Evolutionary conservation across 345 rosid genomes (phyloP).

Genomic region (Diplotaxis tenuifolia): DNA sequence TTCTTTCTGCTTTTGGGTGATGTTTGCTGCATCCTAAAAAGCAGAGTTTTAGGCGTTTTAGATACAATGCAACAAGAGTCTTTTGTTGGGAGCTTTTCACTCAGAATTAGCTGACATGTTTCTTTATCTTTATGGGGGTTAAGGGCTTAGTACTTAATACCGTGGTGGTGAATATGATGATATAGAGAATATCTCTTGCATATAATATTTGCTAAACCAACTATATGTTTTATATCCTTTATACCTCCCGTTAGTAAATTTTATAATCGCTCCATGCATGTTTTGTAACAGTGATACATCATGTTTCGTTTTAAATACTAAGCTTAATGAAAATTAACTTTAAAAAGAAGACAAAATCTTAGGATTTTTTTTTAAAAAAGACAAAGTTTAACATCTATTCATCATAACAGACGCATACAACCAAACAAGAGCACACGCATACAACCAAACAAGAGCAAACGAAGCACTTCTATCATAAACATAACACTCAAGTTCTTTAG

Average conservation of each 20-base stretch:
- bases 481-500: no score
- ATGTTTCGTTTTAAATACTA: background rate
- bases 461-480: no score
- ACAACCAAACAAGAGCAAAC: no score
- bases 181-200: slow-evolving; percentile 19
- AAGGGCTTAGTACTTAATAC: slow-evolving; percentile 9
- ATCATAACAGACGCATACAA: no score
- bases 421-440: no score
- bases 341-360: no score
- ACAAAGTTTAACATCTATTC: no score
- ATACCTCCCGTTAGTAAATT: background rate
- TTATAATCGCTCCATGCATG: background rate
- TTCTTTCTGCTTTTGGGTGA: background rate
- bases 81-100: background rate
- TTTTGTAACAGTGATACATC: no score
- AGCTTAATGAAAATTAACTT: no score
- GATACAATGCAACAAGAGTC: background rate
- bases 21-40: background rate
- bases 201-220: slow-evolving; percentile 31
- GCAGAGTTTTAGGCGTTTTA: background rate
- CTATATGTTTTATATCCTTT: slow-evolving; percentile 8
- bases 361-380: no score
- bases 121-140: slow-evolving; percentile 9
- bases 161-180: slow-evolving; percentile 9
- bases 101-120: background rate